Percentiles rank a stretch among this genome's conserved stretches.
Evolutionary conservation across 306 rosid genomes (phyloP).

Genomic region (Rosa rugosa): DNA sequence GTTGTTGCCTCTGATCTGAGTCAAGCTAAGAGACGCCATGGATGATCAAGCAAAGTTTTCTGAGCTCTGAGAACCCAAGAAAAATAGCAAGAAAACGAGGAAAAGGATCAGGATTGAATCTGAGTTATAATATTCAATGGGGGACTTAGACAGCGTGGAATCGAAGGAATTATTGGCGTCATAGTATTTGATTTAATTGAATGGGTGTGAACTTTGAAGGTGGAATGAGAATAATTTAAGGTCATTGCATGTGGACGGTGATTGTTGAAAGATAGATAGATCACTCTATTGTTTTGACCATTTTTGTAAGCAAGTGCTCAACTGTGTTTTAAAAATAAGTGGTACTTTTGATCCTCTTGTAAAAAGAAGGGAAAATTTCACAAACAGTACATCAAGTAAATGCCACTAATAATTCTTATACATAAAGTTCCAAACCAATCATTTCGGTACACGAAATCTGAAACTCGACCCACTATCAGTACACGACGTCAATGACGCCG

Average conservation of each 20-base stretch:
- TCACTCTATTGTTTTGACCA: not conserved
- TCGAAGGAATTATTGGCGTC: constrained; percentile 37
- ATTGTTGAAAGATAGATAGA: constrained; percentile 4
- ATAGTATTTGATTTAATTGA: constrained; percentile 7
- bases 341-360: too few species aligned
- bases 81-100: not conserved
- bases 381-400: too few species aligned
- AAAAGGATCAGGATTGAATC: constrained; percentile 42
- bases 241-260: not conserved
- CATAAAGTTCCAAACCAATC: too few species aligned
- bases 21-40: constrained; percentile 71
- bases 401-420: too few species aligned
- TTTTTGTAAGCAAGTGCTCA: too few species aligned
- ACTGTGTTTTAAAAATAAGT: too few species aligned
- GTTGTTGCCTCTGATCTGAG: constrained; percentile 49
- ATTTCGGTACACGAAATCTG: too few species aligned
- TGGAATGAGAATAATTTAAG: constrained; percentile 23
- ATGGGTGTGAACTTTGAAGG: not conserved
- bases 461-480: too few species aligned
- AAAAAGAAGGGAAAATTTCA: too few species aligned
- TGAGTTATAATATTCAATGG: constrained; percentile 32
- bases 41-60: constrained; percentile 26
- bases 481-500: too few species aligned
- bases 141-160: constrained; percentile 30
- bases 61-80: constrained; percentile 13